A percentile compares a stretch with the other conserved stretches of the same genome.
phyloP scores from a whole-genome alignment of 208 protist species.

The Acanthamoeba royreba region DNA sequence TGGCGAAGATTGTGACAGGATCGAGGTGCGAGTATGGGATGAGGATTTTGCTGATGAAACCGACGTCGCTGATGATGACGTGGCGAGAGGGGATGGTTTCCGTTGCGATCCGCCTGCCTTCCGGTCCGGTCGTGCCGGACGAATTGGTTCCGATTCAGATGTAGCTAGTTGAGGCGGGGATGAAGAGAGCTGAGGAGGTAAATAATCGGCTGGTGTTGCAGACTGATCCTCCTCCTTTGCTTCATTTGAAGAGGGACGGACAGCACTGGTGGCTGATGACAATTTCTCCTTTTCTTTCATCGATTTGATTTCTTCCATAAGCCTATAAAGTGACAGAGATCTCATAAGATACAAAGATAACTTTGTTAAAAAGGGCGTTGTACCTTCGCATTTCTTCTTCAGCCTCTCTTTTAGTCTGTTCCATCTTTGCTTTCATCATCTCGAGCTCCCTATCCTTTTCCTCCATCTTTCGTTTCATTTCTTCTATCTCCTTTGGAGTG shows the following conservation, averaged over 20 bases:
- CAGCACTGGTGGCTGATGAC: background rate
- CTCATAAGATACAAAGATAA: background rate
- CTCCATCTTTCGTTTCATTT: background rate
- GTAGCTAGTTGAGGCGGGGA: too few relatives aligned
- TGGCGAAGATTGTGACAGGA: background rate
- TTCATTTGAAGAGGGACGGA: background rate
- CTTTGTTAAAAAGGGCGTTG: too few relatives aligned
- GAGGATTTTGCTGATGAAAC: background rate
- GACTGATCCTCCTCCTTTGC: background rate
- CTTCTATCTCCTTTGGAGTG: background rate
- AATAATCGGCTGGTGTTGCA: background rate
- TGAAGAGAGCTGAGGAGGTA: background rate
- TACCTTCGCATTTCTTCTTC: background rate
- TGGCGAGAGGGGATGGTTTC: background rate
- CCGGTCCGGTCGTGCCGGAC: background rate
- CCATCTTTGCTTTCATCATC: background rate
- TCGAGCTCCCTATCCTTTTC: background rate
- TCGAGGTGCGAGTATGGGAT: background rate
- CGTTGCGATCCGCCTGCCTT: background rate
- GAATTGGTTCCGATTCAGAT: background rate
- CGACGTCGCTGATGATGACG: background rate
- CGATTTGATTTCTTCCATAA: background rate
- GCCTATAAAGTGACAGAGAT: background rate
- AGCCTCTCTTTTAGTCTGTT: background rate
- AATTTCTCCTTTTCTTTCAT: conserved; percentile 29